Evolutionary conservation across 2,329 filamentous ascomycete genomes (phyloP), one percentile per base, ranked within the genome.

Genomic region (Aspergillus calidoustus): DNA sequence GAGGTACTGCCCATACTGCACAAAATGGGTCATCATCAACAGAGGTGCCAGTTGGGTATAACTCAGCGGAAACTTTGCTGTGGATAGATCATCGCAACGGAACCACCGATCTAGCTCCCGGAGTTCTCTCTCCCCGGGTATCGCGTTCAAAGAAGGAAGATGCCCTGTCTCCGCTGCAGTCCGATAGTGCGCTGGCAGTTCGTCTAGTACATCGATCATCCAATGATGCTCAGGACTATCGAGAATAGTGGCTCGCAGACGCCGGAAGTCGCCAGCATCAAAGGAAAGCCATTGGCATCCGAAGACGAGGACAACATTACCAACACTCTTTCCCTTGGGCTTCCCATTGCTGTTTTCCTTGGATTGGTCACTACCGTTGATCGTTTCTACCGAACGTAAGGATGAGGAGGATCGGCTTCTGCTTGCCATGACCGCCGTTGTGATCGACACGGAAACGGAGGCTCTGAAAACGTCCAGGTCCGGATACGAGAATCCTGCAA

Each of bases 211-310:
- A 7, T 68, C 60, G 6, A 67, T n/a, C 19, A 65, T 54, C 66
- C 66, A 68, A 25, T 48, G 53, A 23, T 64, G 46, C 2, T 67
- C 60, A 1, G 64, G 63, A 1, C 48, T 43, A 3, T 62, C 60
- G 30, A 66, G 62, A 9, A 68, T 54, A 1, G 47, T 51, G 1
- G 25, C 51, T 13, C 66, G 61, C 22, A 68, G 63, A 6, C 28
- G 60, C 1, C 23, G 60, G 19, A 68, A 68, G 22, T 66, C 60
- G 3, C 56, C n/a, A 3, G 51, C 52, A 8, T 57, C 47, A 43
- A 68, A 68, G 7, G 62, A 57, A 4, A 66, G 58, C 38, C 65
- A 66, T 58, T 68, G 66, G 22, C 65, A 68, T 28, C 66, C 66
- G 52, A 68, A 68, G 2, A 68, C 28, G 1, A 68, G 57, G 19